Conservation (phyloP, 2,329 filamentous ascomycete genomes). For the Myriosclerotinia scirpicola region DNA sequence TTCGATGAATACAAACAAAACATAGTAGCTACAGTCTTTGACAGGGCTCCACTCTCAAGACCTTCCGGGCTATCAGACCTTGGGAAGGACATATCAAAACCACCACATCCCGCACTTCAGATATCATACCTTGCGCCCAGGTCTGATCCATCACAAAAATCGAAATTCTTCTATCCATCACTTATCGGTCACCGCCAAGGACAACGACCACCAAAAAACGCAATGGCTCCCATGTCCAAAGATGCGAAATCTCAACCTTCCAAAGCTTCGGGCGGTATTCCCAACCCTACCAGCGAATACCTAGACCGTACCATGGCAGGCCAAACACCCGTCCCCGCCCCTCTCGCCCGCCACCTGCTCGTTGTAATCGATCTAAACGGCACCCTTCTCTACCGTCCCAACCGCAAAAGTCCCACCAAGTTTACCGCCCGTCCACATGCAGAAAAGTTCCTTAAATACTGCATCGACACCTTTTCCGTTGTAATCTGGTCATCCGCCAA, state of each 20-base stretch:
- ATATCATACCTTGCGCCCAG: background rate
- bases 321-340: slow-evolving; percentile 45
- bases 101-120: background rate
- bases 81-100: background rate
- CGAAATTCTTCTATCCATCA: background rate
- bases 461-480: slow-evolving; percentile 72
- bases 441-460: slow-evolving; percentile 67
- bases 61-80: background rate
- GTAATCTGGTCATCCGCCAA: slow-evolving; percentile 90
- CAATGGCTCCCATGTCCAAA: slow-evolving; percentile 22
- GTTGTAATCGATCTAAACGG: slow-evolving; percentile 93
- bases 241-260: slow-evolving; percentile 32
- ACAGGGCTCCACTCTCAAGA: background rate
- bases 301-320: slow-evolving; percentile 52
- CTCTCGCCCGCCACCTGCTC: slow-evolving; percentile 62
- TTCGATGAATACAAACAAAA: background rate
- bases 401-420: slow-evolving; percentile 47
- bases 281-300: slow-evolving; percentile 61
- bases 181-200: background rate
- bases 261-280: slow-evolving; percentile 45
- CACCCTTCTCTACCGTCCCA: slow-evolving; percentile 75
- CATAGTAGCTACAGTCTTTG: background rate
- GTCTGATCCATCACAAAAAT: background rate
- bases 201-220: background rate
- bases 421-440: slow-evolving; percentile 71